Conservation (phyloP, 208 protist genomes). For the Wallacemonas sp. region DNA sequence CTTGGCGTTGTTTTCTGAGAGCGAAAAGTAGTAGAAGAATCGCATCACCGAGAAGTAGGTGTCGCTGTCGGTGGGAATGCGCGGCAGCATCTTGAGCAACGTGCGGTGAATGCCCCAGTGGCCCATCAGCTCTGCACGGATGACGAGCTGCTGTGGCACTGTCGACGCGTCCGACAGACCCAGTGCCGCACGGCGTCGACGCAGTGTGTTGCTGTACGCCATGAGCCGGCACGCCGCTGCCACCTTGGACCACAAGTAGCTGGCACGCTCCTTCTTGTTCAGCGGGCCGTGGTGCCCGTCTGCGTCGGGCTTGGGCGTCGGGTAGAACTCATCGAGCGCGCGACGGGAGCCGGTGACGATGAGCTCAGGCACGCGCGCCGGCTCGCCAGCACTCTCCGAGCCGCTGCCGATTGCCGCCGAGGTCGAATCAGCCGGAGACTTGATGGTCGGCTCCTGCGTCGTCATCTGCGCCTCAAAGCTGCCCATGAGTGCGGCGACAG, state of each 20-base stretch:
- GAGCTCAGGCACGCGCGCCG: too few species aligned
- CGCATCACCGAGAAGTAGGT: slow-evolving; percentile 49
- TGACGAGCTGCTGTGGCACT: slow-evolving; percentile 41
- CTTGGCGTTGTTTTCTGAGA: slow-evolving; percentile 49
- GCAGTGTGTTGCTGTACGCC: slow-evolving; percentile 46
- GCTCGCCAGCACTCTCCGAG: neutral
- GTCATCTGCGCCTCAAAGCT: slow-evolving; percentile 21
- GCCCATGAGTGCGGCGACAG: slow-evolving; percentile 22
- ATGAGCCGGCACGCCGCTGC: slow-evolving; percentile 50
- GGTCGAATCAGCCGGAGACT: neutral
- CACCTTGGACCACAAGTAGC: slow-evolving; percentile 39
- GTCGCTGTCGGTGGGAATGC: slow-evolving; percentile 24
- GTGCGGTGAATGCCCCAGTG: slow-evolving; percentile 70
- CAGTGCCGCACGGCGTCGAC: slow-evolving; percentile 39
- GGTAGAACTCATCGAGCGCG: neutral
- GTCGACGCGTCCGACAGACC: slow-evolving; percentile 54
- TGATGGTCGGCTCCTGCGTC: neutral
- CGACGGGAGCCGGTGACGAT: neutral
- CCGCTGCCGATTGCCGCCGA: neutral
- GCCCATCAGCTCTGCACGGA: slow-evolving; percentile 64
- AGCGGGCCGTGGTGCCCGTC: neutral
- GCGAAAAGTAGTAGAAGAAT: slow-evolving; percentile 81
- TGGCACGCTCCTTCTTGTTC: slow-evolving; percentile 6
- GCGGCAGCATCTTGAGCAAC: slow-evolving; percentile 48
- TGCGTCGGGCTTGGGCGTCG: neutral